Evolutionary conservation across 2,329 filamentous ascomycete genomes (phyloP).

Genomic region (Alternaria consortialis): DNA sequence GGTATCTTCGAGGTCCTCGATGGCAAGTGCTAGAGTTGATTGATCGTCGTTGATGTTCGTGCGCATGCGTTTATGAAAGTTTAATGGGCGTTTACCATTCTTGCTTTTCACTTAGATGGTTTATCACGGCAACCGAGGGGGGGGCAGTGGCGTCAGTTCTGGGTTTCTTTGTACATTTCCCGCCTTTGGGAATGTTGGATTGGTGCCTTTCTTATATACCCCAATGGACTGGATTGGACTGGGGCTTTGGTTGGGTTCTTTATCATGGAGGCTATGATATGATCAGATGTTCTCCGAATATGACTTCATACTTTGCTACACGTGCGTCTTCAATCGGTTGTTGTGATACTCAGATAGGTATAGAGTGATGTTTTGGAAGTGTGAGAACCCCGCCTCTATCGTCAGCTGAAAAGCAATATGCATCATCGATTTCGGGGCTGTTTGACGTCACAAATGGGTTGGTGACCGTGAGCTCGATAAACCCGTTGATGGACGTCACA

Average conservation of each 20-base stretch:
- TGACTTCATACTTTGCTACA: background rate
- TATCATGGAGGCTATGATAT: background rate
- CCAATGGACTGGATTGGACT: slow-evolving; percentile 9
- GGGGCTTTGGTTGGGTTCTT: slow-evolving; percentile 2
- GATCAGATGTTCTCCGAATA: background rate
- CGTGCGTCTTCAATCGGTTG: background rate
- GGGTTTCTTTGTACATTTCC: slow-evolving; percentile 7
- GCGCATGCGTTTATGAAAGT: background rate
- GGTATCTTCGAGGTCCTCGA: slow-evolving; percentile 53
- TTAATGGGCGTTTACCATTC: background rate
- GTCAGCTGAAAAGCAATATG: background rate
- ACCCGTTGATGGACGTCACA: background rate
- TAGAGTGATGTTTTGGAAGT: background rate
- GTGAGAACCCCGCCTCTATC: background rate
- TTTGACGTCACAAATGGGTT: background rate
- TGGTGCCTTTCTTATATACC: slow-evolving; percentile 11
- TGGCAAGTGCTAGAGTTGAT: slow-evolving; percentile 33
- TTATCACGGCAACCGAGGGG: background rate
- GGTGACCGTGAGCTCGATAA: background rate
- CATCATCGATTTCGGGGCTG: background rate
- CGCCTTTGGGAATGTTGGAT: background rate
- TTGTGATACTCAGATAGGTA: background rate
- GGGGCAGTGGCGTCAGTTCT: background rate
- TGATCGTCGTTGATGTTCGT: slow-evolving; percentile 4
- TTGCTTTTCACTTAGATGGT: slow-evolving; percentile 1